Evolutionary conservation across 179 eudicot species (phyloP).

Genomic region (Beta macrorhiza): DNA sequence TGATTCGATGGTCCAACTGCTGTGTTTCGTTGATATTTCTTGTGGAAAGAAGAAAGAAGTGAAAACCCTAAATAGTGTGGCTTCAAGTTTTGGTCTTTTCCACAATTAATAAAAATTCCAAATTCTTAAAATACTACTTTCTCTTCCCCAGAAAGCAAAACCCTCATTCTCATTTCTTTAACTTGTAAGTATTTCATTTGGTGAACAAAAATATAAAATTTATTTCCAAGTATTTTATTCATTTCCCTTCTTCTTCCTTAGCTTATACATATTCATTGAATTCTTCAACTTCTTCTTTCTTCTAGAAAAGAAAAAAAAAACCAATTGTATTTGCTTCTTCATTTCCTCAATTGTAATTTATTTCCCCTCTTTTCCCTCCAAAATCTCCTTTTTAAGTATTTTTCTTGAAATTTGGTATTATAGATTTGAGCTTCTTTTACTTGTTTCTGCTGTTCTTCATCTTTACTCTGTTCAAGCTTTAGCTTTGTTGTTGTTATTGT

Average conservation of each 20-base stretch:
- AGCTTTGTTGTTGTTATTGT: slow-evolving; percentile 2
- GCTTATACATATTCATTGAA: neutral
- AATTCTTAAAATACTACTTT: neutral
- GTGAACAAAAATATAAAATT: neutral
- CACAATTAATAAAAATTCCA: neutral
- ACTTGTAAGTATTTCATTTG: neutral
- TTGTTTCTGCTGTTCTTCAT: slow-evolving; percentile 14
- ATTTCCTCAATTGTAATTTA: slow-evolving; percentile 8
- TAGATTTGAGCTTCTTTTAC: slow-evolving; percentile 3
- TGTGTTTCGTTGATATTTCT: slow-evolving; percentile 30
- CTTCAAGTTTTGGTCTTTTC: slow-evolving; percentile 27
- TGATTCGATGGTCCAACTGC: slow-evolving; percentile 22
- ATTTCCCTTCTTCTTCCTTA: slow-evolving; percentile 22
- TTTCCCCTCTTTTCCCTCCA: slow-evolving; percentile 14
- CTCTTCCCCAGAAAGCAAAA: neutral
- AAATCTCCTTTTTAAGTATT: neutral
- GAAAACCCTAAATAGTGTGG: slow-evolving; percentile 22
- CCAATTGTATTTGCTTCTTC: neutral
- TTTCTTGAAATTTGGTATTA: slow-evolving; percentile 17
- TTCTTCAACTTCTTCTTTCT: neutral
- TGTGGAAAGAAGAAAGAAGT: neutral
- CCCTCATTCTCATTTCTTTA: slow-evolving; percentile 5
- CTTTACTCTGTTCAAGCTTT: slow-evolving; percentile 20
- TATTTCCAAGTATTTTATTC: slow-evolving; percentile 21
- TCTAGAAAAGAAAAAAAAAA: too few species aligned